A percentile compares a stretch with the other conserved stretches of the same genome.
Evolutionary conservation across 2,329 filamentous ascomycete species (phyloP).

Genomic region (Xylaria sp.): DNA sequence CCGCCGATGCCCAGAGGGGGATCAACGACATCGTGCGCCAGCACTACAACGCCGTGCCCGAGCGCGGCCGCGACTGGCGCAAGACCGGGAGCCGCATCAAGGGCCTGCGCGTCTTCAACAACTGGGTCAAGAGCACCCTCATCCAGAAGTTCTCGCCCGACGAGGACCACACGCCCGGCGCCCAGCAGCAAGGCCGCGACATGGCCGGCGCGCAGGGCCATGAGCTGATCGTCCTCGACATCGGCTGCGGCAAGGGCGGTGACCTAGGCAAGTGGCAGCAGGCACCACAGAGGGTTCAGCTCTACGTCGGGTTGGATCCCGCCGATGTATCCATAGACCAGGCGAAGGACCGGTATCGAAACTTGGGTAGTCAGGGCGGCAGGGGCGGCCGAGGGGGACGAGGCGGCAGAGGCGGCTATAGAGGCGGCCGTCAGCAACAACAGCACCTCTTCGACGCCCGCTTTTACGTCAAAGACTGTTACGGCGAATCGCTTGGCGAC

Average conservation of each 20-base stretch:
- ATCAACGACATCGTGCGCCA: slow-evolving; percentile 88
- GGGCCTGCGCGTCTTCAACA: slow-evolving; percentile 93
- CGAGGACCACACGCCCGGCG: slow-evolving; percentile 75
- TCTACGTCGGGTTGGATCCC: slow-evolving; percentile 94
- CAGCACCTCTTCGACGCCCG: slow-evolving; percentile 81
- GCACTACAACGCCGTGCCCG: slow-evolving; percentile 95
- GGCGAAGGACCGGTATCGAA: slow-evolving; percentile 82
- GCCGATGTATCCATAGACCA: slow-evolving; percentile 93
- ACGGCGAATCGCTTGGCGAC: slow-evolving; percentile 83
- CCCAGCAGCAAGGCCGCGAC: slow-evolving; percentile 62
- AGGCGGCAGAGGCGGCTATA: slow-evolving; percentile 58
- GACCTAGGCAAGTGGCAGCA: slow-evolving; percentile 97
- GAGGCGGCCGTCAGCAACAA: slow-evolving; percentile 60
- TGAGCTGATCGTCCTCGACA: slow-evolving; percentile 84
- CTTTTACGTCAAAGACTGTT: slow-evolving; percentile 93
- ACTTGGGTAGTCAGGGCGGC: slow-evolving; percentile 72
- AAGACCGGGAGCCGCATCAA: slow-evolving; percentile 95
- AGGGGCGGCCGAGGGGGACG: slow-evolving; percentile 64
- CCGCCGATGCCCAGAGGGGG: slow-evolving; percentile 62
- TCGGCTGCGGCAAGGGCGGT: slow-evolving; percentile 96
- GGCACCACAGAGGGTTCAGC: slow-evolving; percentile 86
- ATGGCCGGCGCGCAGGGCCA: slow-evolving; percentile 59
- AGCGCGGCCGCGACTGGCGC: slow-evolving; percentile 93
- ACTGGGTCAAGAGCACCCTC: slow-evolving; percentile 97
- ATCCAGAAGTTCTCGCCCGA: slow-evolving; percentile 95